Evolutionary conservation across 169 alveolate species (phyloP).

Genomic region (Eimeria praecox): DNA sequence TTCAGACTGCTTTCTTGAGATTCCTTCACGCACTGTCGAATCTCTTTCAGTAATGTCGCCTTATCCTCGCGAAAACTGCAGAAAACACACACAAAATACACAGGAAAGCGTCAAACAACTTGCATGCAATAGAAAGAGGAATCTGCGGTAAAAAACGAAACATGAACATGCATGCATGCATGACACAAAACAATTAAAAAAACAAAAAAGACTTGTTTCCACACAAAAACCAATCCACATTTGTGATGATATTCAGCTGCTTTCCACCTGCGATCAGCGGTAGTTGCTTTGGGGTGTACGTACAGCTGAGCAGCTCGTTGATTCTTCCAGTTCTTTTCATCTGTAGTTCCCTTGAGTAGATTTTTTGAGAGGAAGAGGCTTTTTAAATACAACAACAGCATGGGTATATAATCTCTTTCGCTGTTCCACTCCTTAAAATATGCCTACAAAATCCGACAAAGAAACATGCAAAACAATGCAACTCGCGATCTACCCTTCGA

Average conservation of each 20-base stretch:
- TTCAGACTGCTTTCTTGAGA: constrained; percentile 12
- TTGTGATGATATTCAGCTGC: not conserved
- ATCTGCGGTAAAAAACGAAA: not conserved
- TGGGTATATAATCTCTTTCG: constrained; percentile 61
- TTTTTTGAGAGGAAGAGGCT: constrained; percentile 30
- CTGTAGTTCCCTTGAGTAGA: constrained; percentile 39
- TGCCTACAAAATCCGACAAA: not conserved
- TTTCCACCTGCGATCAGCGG: not conserved
- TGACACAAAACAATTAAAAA: not conserved
- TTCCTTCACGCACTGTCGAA: constrained; percentile 58
- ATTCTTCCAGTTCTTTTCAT: constrained; percentile 4
- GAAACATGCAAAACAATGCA: not conserved
- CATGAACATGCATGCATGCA: too few species aligned
- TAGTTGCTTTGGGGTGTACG: not conserved
- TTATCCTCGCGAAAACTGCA: constrained; percentile 71
- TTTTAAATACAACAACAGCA: constrained; percentile 66
- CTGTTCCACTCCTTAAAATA: constrained; percentile 33
- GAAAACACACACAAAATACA: not conserved
- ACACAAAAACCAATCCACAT: not conserved
- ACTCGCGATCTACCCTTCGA: too few species aligned
- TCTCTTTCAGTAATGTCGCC: constrained; percentile 40
- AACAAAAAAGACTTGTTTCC: not conserved
- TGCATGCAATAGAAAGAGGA: not conserved
- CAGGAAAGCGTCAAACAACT: too few species aligned
- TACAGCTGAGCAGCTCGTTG: constrained; percentile 20